These are phyloP conservation scores for Sinapis alba DNA, from an alignment of 441 rosid genomes.

Conservation along the genomic window DNA sequence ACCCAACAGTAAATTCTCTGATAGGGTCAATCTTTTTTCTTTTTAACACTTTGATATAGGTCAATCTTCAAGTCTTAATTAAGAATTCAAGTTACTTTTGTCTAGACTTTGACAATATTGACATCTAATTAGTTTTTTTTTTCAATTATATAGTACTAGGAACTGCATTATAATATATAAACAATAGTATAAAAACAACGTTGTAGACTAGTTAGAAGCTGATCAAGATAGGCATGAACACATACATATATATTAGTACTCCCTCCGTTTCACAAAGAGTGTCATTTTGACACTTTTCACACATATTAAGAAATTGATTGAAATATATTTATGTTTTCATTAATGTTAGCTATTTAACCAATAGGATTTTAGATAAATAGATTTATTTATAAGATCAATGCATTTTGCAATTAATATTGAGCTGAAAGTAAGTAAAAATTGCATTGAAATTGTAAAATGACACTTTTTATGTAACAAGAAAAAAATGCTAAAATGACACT, in stretches of 20 bases:
- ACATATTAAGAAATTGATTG: no score
- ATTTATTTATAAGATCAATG: no score
- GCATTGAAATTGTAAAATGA: no score
- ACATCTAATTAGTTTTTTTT: neutral
- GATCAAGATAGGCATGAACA: neutral
- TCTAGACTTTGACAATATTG: constrained; percentile 26
- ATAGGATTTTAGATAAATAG: no score
- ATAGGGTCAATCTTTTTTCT: neutral
- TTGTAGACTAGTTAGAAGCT: constrained; percentile 3
- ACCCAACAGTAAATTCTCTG: constrained; percentile 13
- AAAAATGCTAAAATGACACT: no score
- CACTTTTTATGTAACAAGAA: no score
- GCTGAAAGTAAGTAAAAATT: no score
- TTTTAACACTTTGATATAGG: neutral
- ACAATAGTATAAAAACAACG: constrained; percentile 2
- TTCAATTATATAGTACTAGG: neutral
- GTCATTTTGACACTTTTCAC: no score
- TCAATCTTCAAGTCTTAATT: constrained; percentile 19
- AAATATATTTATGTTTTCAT: no score
- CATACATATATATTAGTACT: neutral
- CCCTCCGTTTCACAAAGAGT: no score
- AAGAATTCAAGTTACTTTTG: neutral
- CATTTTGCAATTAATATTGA: no score
- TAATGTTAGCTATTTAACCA: no score
- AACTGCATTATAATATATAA: neutral